Base-by-base conservation (phyloP, 2,329 filamentous ascomycete genomes). In the Pseudogymnoascus sp. region DNA sequence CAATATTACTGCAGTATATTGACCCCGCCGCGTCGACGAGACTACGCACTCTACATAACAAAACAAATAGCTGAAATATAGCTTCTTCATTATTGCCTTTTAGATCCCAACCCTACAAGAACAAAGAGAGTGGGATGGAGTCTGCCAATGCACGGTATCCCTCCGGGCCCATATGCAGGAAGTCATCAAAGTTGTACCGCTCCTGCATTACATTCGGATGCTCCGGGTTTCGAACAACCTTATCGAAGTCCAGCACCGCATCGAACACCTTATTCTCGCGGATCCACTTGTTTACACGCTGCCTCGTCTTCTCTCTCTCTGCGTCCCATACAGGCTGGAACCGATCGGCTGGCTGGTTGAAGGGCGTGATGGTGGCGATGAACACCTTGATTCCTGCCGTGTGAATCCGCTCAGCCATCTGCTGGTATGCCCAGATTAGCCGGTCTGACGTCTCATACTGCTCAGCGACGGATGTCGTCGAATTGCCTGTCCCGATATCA, bases 191-290 rank as follows among this genome's bases (percentile, higher is more conserved):
- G 65, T 87, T 78, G 66, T 78, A 86, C 42, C 74, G 67, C 5
- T 72, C 70, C 22, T 72, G 73, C 69, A 86, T 68, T 69, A 75
- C 72, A 25, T 76, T 80, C 41, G 64, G 74, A 55, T 80, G 78
- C 36, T 71, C 70, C 3, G 75, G 74, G 69, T 87, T 80, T 39
- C 81, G 73, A 22, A 87, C 70, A 1, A 80, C 75, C 25, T 69
- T 72, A 67, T 88, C 85, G 67, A 89, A 87, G 69, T 88, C 85
- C 11, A 87, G 70, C 1, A 88, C 80, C 0, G 77, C 81, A 67
- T 88, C 84, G 69, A 87, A 88, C 16, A 75, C 73, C 0, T 79
- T 80, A 61, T 75, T 78, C 2, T 65, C 71, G 16, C 84, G 75
- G 23, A 88, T 87, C 76, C 82, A 88, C 28, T 72, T 70, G 66